Conservation (phyloP, 441 rosid genomes). For the Metrosideros polymorpha region DNA sequence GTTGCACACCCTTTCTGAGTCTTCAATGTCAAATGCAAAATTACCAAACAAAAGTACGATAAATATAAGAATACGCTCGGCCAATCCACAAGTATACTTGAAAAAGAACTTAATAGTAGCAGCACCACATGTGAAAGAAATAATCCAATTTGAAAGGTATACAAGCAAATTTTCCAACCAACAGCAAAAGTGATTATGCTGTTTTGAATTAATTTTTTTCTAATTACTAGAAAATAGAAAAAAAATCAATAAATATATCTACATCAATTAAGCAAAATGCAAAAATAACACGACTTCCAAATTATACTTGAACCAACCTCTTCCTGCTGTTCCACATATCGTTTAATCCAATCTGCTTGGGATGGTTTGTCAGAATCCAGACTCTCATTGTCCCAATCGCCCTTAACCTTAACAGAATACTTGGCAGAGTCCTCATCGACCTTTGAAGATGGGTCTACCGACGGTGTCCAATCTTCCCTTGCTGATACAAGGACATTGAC, state of each 20-base stretch:
- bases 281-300: background rate
- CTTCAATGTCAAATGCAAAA: background rate
- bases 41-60: background rate
- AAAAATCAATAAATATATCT: background rate
- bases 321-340: conserved; percentile 73
- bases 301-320: conserved; percentile 32
- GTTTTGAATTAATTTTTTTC: background rate
- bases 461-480: conserved; percentile 41
- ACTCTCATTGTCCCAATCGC: conserved; percentile 29
- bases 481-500: conserved; percentile 64
- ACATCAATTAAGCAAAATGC: background rate
- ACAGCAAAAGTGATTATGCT: background rate
- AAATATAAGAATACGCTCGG: background rate
- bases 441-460: conserved; percentile 19
- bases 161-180: background rate
- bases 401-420: conserved; percentile 47
- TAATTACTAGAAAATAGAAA: background rate
- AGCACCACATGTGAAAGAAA: background rate
- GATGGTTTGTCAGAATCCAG: conserved; percentile 46
- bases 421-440: conserved; percentile 23
- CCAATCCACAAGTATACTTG: background rate
- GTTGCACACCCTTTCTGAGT: background rate
- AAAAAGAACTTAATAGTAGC: background rate
- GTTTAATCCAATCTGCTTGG: conserved; percentile 91
- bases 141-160: background rate